Base-by-base conservation (phyloP, 2,329 filamentous ascomycete genomes). In the Corynespora cassiicola region DNA sequence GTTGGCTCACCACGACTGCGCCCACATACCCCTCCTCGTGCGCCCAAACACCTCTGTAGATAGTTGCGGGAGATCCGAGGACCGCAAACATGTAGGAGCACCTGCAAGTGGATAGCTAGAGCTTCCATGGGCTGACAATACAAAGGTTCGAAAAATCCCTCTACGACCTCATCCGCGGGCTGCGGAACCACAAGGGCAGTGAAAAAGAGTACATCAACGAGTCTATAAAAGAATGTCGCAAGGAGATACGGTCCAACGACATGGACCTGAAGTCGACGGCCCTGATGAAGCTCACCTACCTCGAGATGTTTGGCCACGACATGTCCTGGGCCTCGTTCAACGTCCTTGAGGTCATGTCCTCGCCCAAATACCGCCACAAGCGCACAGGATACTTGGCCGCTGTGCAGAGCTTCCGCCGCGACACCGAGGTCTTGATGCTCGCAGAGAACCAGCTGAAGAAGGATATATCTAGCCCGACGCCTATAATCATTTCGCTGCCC, bases 251-350 rank as follows among this genome's bases (percentile, higher is more conserved):
- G 66, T 87, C 88, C 55, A 87, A 92, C 73, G 94, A 99, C 71
- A 94, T 96, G 87, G 91, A 97, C 74, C 81, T 96, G 71, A 99
- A 99, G 77, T 91, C 94, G 14, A 97, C 90, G 21, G 94, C 94
- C 29, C 79, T 99, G 36, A 77, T 99, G 62, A 99, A 99, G 76
- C 81, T 99, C 57, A 86, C 96, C 36, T 99, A 99, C 68, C 82
- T 99, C 52, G 94, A 99, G 69, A 99, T 99, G 94, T 91, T 97
- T 56, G 94, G 94, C 10, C 88, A 97, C 67, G 94, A 97, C 71
- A 99, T 99, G 94, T 96, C 92, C 3, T 99, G 94, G 94, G 94
- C 94, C 4, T 91, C 91, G 9, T 99, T 99, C 73, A 89, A 99
- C 68, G 92, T 97, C 35, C 85, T 99, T 31, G 94, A 99, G 74